phyloP scores from a whole-genome alignment of 2,329 filamentous ascomycete species.

The Metarhizium album region DNA sequence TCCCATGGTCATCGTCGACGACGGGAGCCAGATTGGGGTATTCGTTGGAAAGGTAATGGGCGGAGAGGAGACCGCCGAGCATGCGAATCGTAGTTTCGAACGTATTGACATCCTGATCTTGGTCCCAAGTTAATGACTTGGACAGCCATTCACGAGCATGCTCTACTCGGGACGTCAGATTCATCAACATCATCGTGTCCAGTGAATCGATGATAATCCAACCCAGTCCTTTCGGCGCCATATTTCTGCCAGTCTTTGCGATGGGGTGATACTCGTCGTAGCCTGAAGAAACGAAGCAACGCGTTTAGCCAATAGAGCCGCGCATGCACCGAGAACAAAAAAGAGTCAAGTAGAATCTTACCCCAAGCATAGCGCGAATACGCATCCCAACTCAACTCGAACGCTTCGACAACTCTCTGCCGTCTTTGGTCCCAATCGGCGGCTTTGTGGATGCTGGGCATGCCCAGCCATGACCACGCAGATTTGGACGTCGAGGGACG shows the following conservation, averaged over 20 bases:
- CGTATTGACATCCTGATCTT: slow-evolving; percentile 91
- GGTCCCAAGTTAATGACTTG: slow-evolving; percentile 70
- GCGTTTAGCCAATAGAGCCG: slow-evolving; percentile 15
- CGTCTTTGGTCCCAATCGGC: slow-evolving; percentile 70
- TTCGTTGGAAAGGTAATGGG: slow-evolving; percentile 83
- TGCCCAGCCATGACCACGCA: slow-evolving; percentile 45
- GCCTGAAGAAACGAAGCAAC: slow-evolving; percentile 31
- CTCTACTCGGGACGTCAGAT: slow-evolving; percentile 73
- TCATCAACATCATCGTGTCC: slow-evolving; percentile 98
- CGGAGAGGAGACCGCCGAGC: slow-evolving; percentile 84
- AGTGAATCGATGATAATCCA: slow-evolving; percentile 98
- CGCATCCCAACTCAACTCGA: slow-evolving; percentile 82
- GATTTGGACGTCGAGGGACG: slow-evolving; percentile 23
- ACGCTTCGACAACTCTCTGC: slow-evolving; percentile 77
- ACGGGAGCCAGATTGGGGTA: slow-evolving; percentile 73
- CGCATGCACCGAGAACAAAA: neutral
- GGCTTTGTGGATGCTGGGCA: slow-evolving; percentile 33
- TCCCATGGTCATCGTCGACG: slow-evolving; percentile 57
- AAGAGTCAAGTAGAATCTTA: slow-evolving; percentile 30
- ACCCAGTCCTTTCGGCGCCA: slow-evolving; percentile 81
- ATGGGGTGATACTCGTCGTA: slow-evolving; percentile 82
- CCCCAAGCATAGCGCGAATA: slow-evolving; percentile 94
- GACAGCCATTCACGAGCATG: slow-evolving; percentile 86
- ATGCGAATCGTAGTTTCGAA: slow-evolving; percentile 98
- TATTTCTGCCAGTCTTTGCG: slow-evolving; percentile 67